A percentile compares a stretch with the other conserved stretches of the same genome.
phyloP scores from a whole-genome alignment of 1,139 yeast genomes.

The Yamadazyma aaseri region DNA sequence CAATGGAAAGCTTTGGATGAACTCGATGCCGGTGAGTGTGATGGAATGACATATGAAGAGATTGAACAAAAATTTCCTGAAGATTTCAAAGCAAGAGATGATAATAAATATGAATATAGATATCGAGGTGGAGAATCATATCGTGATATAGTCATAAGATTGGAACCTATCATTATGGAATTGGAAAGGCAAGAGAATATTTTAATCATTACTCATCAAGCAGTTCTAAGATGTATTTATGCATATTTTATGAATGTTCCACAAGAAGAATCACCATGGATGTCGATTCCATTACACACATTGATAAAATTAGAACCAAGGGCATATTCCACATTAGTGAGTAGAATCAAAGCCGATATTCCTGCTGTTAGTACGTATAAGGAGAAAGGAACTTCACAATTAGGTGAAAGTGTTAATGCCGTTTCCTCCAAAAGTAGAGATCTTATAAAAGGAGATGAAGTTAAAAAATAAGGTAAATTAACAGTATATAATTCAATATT shows the following conservation, averaged over 20 bases:
- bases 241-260: conserved; percentile 99
- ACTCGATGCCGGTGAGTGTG: conserved; percentile 97
- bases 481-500: too few relatives aligned
- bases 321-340: conserved; percentile 86
- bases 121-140: conserved; percentile 97
- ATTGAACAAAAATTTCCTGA: conserved; percentile 83
- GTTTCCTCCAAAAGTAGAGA: conserved; percentile 39
- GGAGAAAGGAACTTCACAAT: conserved; percentile 84
- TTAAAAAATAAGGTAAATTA: conserved; percentile 7
- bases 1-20: conserved; percentile 98
- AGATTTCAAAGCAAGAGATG: conserved; percentile 94
- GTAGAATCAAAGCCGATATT: conserved; percentile 88
- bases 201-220: conserved; percentile 95
- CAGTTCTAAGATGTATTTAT: conserved; percentile 91
- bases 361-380: conserved; percentile 98
- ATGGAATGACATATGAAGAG: conserved; percentile 87
- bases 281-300: conserved; percentile 96
- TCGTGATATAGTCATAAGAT: conserved; percentile 88
- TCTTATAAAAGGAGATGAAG: conserved; percentile 27
- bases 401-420: conserved; percentile 53
- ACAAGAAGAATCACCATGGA: conserved; percentile 97
- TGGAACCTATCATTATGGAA: conserved; percentile 98
- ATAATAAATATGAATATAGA: conserved; percentile 90
- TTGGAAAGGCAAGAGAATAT: conserved; percentile 95
- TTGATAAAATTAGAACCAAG: conserved; percentile 90